Evolutionary conservation across 2,329 filamentous ascomycete genomes (phyloP).

Genomic region (Nigrospora sphaerica): DNA sequence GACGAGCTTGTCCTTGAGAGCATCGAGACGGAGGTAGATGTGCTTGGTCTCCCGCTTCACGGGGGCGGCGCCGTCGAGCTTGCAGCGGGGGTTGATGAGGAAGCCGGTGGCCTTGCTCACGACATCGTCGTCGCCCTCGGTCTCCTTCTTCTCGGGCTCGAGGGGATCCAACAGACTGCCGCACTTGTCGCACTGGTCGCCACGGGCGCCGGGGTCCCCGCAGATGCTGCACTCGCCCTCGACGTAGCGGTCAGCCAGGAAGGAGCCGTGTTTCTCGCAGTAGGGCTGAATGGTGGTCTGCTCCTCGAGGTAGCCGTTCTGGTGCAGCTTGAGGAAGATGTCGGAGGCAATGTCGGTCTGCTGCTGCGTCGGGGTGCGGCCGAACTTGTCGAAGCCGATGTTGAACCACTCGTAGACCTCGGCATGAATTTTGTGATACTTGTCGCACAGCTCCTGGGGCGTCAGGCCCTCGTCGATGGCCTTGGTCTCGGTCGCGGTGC

Average conservation of each 20-base stretch:
- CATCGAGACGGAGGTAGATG: constrained; percentile 81
- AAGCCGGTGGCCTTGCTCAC: too few species aligned
- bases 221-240: constrained; percentile 75
- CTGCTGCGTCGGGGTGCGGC: constrained; percentile 78
- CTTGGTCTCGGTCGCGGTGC: constrained; percentile 92
- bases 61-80: constrained; percentile 78
- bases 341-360: constrained; percentile 91
- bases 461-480: constrained; percentile 81
- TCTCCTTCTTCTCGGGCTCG: constrained; percentile 13
- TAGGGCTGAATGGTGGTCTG: constrained; percentile 83
- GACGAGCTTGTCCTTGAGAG: constrained; percentile 69
- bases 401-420: constrained; percentile 95
- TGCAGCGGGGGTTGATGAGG: constrained; percentile 81
- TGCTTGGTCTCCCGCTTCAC: constrained; percentile 81
- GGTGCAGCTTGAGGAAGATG: constrained; percentile 80
- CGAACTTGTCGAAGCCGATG: constrained; percentile 91
- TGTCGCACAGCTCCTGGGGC: constrained; percentile 79
- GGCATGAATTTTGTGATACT: constrained; percentile 86
- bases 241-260: constrained; percentile 80
- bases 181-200: constrained; percentile 25
- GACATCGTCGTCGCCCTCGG: too few species aligned
- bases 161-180: constrained; percentile 27
- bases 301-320: constrained; percentile 85
- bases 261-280: constrained; percentile 70
- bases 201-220: constrained; percentile 56